Percentiles rank a stretch among this genome's conserved stretches.
Conservation (phyloP, 2,329 filamentous ascomycete species). For the Magnaporthales sp. region DNA sequence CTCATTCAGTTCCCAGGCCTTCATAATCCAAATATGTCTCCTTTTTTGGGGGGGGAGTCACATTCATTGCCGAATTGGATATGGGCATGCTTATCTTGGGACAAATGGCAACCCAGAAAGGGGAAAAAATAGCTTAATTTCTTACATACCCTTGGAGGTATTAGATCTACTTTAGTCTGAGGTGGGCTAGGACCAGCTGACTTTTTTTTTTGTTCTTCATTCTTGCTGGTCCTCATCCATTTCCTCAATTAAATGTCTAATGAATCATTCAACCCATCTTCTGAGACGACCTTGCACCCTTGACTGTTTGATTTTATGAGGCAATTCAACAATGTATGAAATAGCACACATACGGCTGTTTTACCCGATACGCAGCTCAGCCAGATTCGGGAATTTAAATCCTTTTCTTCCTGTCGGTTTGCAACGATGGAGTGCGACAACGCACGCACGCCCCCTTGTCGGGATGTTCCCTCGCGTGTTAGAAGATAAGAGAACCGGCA, state of each 20-base stretch:
- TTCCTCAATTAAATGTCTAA: background rate
- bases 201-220: background rate
- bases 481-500: background rate
- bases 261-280: background rate
- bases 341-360: background rate
- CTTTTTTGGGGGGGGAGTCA: background rate
- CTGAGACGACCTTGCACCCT: background rate
- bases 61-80: background rate
- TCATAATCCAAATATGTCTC: background rate
- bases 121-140: background rate
- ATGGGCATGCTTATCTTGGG: background rate
- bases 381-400: background rate
- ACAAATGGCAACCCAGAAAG: background rate
- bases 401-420: background rate
- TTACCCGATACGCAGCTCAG: background rate
- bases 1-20: background rate
- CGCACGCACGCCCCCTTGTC: background rate
- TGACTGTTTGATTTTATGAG: background rate
- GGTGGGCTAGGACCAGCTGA: background rate
- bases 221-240: background rate
- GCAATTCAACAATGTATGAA: background rate
- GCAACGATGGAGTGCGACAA: background rate
- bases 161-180: background rate
- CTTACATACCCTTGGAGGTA: background rate
- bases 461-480: background rate